These are phyloP conservation scores for Nakaseomyces nivariensis DNA, from an alignment of 1,139 yeast species.

Conservation along the genomic window DNA sequence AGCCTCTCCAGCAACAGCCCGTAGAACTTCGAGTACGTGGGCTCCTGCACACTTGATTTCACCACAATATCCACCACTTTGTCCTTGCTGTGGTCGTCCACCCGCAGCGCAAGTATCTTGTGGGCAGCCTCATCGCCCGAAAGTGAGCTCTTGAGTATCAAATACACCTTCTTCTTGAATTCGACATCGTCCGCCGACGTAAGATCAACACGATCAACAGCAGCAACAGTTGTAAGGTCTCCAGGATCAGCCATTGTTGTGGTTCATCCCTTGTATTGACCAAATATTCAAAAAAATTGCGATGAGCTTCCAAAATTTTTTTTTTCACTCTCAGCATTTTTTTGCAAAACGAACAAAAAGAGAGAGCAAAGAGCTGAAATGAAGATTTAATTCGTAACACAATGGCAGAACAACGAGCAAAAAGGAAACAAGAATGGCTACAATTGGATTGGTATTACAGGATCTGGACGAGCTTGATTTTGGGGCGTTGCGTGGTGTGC, in stretches of 20 bases:
- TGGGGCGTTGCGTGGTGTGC: neutral
- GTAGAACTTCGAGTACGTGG: constrained; percentile 76
- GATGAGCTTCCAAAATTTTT: no score
- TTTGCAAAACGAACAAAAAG: no score
- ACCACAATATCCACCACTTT: constrained; percentile 65
- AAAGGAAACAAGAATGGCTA: neutral
- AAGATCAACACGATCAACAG: constrained; percentile 38
- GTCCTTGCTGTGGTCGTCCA: constrained; percentile 33
- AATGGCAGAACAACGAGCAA: neutral
- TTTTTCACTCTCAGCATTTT: no score
- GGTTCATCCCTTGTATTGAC: no score
- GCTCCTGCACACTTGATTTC: constrained; percentile 79
- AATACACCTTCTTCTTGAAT: constrained; percentile 64
- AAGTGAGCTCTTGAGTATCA: constrained; percentile 86
- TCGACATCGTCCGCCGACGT: constrained; percentile 56
- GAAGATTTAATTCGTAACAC: no score
- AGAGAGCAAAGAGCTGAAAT: no score
- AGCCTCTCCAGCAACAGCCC: constrained; percentile 72
- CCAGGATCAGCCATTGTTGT: no score
- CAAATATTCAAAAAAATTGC: no score
- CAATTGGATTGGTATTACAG: neutral
- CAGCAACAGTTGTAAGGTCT: no score
- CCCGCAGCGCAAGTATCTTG: constrained; percentile 49
- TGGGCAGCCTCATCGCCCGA: constrained; percentile 92
- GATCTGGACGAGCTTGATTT: neutral